Evolutionary conservation across 345 rosid genomes (phyloP).

Genomic region (Brassica incana): DNA sequence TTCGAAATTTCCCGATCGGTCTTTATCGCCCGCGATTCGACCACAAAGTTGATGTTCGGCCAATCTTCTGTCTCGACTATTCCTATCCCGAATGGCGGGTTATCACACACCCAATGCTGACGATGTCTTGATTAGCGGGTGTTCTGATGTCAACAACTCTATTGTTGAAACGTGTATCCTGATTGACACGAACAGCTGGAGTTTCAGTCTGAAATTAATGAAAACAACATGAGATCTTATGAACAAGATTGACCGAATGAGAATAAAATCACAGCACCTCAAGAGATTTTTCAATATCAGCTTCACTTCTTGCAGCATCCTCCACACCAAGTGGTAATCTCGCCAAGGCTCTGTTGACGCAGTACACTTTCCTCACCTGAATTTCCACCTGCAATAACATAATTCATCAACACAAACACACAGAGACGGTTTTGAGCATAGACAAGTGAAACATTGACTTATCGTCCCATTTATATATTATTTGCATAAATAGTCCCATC

Average conservation of each 20-base stretch:
- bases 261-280: not conserved
- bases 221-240: not conserved
- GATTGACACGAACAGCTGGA: not conserved
- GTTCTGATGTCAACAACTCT: not conserved
- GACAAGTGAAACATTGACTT: too few species aligned
- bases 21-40: too few species aligned
- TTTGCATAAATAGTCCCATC: too few species aligned
- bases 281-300: not conserved
- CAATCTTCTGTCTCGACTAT: too few species aligned
- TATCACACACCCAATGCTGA: not conserved
- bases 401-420: not conserved
- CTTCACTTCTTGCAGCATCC: not conserved
- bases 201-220: not conserved
- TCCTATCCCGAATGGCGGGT: too few species aligned
- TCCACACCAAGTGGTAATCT: not conserved
- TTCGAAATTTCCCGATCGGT: too few species aligned
- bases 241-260: not conserved
- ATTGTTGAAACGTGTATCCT: not conserved
- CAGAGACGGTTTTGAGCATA: not conserved
- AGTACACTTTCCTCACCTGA: not conserved
- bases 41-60: too few species aligned
- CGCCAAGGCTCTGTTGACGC: not conserved
- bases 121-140: not conserved
- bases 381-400: not conserved
- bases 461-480: too few species aligned